Percentiles rank a stretch among this genome's conserved stretches.
Conservation (phyloP, 345 rosid species). For the Raphanus sativus region DNA sequence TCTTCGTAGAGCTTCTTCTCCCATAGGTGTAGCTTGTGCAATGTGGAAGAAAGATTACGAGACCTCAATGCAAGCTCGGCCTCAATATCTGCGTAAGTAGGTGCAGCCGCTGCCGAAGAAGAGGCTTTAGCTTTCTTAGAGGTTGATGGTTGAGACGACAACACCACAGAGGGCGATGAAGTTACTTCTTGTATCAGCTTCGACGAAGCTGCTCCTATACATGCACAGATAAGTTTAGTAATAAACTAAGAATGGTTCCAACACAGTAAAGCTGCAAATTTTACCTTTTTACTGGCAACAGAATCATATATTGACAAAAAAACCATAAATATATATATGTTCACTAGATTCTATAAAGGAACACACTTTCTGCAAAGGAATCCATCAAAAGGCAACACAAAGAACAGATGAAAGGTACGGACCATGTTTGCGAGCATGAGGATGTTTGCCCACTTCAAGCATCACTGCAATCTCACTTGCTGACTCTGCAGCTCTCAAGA, state of each 20-base stretch:
- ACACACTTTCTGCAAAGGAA: not conserved
- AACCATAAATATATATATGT: not conserved
- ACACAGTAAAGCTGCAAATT: not conserved
- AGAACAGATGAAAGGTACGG: not conserved
- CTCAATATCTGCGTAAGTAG: constrained; percentile 48
- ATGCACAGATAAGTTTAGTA: not conserved
- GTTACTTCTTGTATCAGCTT: constrained; percentile 59
- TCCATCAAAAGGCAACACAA: not conserved
- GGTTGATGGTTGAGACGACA: constrained; percentile 57
- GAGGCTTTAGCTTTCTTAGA: constrained; percentile 43
- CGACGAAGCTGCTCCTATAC: constrained; percentile 47
- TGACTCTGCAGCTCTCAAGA: constrained; percentile 72
- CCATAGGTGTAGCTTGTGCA: constrained; percentile 85
- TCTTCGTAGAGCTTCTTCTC: constrained; percentile 87
- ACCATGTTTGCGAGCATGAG: constrained; percentile 72
- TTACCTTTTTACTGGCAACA: not conserved
- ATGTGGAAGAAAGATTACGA: constrained; percentile 75
- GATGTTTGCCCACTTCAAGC: constrained; percentile 83
- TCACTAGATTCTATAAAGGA: not conserved
- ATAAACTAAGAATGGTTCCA: not conserved
- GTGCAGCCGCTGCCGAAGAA: constrained; percentile 34
- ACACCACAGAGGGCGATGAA: constrained; percentile 48
- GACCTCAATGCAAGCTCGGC: constrained; percentile 70
- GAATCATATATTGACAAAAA: constrained; percentile 1
- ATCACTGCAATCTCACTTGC: constrained; percentile 73